Conservation (phyloP, 139 green algal genomes). For the Micractinium sp. region DNA sequence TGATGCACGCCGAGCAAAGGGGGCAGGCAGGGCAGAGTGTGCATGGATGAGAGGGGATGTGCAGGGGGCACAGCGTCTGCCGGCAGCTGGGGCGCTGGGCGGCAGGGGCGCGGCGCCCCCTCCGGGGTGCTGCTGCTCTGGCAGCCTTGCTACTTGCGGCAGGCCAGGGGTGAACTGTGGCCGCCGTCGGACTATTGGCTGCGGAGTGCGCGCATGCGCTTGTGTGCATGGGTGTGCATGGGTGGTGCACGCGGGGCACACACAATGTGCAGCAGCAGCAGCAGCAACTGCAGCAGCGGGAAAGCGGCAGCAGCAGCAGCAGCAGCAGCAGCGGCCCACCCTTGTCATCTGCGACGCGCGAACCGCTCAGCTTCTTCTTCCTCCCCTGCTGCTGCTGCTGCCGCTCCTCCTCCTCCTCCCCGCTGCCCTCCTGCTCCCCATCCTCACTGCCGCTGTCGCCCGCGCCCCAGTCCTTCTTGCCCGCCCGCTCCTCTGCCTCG, state of each 20-base stretch:
- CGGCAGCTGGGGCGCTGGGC: not conserved
- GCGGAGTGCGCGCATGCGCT: not conserved
- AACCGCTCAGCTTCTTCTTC: not conserved
- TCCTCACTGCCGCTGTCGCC: not conserved
- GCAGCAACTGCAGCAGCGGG: not conserved
- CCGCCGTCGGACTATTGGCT: slow-evolving; percentile 33
- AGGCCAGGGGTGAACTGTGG: not conserved
- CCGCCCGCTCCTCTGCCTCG: slow-evolving; percentile 37
- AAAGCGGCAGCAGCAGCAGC: not conserved
- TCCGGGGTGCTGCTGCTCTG: not conserved
- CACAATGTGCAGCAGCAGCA: not conserved
- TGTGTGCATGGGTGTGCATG: not conserved
- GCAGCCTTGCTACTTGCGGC: slow-evolving; percentile 33
- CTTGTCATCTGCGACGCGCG: slow-evolving; percentile 32
- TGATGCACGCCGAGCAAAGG: not conserved
- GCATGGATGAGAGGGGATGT: not conserved
- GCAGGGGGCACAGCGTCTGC: not conserved
- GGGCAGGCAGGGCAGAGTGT: not conserved
- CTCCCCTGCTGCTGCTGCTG: slow-evolving; percentile 18
- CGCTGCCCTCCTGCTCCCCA: not conserved
- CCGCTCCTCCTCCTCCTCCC: slow-evolving; percentile 15
- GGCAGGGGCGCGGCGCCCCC: not conserved
- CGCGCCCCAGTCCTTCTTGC: slow-evolving; percentile 67
- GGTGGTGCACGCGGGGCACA: not conserved
- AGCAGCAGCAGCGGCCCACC: slow-evolving; percentile 27